phyloP scores from a whole-genome alignment of 208 protist species.

The Trypanosoma melophagium region DNA sequence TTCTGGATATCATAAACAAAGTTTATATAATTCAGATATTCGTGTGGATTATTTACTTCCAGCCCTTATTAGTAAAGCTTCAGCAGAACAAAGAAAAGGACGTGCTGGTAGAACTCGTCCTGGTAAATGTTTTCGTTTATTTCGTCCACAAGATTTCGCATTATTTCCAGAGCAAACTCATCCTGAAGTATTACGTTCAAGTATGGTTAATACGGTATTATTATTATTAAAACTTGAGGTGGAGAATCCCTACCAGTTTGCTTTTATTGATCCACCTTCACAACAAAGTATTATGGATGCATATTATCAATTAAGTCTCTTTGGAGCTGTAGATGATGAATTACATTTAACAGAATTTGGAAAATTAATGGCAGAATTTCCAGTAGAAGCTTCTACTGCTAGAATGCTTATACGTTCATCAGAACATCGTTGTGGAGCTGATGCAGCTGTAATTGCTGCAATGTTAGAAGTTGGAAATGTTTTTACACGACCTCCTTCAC shows the following conservation, averaged over 20 bases:
- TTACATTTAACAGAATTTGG: conserved; percentile 74
- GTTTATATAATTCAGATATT: conserved; percentile 94
- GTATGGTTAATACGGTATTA: conserved; percentile 95
- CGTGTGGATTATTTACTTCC: conserved; percentile 97
- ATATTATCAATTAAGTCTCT: conserved; percentile 96
- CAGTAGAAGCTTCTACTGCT: conserved; percentile 89
- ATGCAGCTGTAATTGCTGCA: conserved; percentile 82
- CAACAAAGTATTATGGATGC: conserved; percentile 95
- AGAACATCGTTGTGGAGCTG: conserved; percentile 71
- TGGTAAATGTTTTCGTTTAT: conserved; percentile 98
- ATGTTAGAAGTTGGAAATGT: conserved; percentile 85
- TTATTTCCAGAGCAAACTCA: conserved; percentile 76
- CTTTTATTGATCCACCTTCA: conserved; percentile 97
- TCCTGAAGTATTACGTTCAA: conserved; percentile 97
- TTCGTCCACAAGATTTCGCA: conserved; percentile 86
- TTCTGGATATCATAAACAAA: conserved; percentile 99
- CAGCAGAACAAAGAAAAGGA: conserved; percentile 98
- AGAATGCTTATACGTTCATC: conserved; percentile 90
- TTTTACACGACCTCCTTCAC: conserved; percentile 46
- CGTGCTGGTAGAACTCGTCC: conserved; percentile 98
- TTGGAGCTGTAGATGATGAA: conserved; percentile 98
- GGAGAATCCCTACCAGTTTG: conserved; percentile 95
- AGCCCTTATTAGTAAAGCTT: conserved; percentile 97
- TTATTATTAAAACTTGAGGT: conserved; percentile 96
- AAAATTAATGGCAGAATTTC: conserved; percentile 63